A percentile compares a stretch with the other conserved stretches of the same genome.
phyloP scores from a whole-genome alignment of 371 early-diverging fungal genomes.

The Encephalitozoon romaleae region DNA sequence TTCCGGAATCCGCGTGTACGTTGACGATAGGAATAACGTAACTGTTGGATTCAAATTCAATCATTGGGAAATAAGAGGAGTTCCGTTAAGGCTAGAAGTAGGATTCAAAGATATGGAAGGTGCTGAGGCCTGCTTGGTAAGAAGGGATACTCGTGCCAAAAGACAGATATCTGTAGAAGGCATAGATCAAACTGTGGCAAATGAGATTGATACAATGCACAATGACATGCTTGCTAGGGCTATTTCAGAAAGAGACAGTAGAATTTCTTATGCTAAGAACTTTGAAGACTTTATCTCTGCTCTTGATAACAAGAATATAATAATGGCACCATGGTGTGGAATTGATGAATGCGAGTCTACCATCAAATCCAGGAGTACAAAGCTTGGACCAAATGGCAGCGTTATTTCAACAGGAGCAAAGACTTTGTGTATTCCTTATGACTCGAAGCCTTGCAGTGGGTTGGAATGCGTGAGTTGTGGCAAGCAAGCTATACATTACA shows the following conservation, averaged over 20 bases:
- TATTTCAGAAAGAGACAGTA: slow-evolving; percentile 68
- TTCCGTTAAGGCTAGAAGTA: slow-evolving; percentile 90
- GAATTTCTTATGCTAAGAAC: slow-evolving; percentile 67
- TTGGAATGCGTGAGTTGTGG: slow-evolving; percentile 75
- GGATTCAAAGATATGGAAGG: slow-evolving; percentile 87
- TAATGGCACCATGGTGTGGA: slow-evolving; percentile 92
- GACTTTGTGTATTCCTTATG: slow-evolving; percentile 91
- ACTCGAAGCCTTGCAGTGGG: slow-evolving; percentile 67
- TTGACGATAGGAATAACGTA: slow-evolving; percentile 79
- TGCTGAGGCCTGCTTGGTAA: slow-evolving; percentile 70
- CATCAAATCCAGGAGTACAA: slow-evolving; percentile 79
- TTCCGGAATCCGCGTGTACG: slow-evolving; percentile 74
- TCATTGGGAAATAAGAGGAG: slow-evolving; percentile 97
- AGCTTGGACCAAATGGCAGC: slow-evolving; percentile 24
- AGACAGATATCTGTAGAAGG: slow-evolving; percentile 37
- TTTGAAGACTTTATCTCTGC: slow-evolving; percentile 83
- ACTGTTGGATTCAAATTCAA: slow-evolving; percentile 97
- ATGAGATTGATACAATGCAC: slow-evolving; percentile 75
- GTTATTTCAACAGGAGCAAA: slow-evolving; percentile 97
- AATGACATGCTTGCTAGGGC: slow-evolving; percentile 79
- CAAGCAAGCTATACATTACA: slow-evolving; percentile 69
- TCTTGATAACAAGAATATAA: slow-evolving; percentile 75
- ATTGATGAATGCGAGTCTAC: slow-evolving; percentile 78
- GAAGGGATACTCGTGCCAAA: slow-evolving; percentile 74
- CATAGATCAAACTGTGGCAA: slow-evolving; percentile 64